phyloP scores from a whole-genome alignment of 2,329 filamentous ascomycete species.

The Phaeosphaeria sp. region DNA sequence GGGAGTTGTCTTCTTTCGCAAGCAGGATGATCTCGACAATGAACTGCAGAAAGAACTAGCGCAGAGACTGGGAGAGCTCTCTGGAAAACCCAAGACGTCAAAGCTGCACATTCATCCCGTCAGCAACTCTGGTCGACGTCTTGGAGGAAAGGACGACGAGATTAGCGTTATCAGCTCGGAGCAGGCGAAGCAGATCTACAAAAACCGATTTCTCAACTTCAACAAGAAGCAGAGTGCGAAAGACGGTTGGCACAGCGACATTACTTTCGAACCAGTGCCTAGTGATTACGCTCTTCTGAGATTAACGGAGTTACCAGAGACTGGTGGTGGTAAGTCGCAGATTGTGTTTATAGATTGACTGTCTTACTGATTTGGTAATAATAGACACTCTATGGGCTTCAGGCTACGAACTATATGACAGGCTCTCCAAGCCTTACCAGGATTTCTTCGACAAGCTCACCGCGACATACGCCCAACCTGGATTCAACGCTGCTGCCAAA shows the following conservation, averaged over 20 bases:
- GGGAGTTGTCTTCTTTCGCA: conserved; percentile 63
- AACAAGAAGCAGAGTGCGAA: conserved; percentile 55
- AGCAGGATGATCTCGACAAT: conserved; percentile 58
- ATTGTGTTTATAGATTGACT: background rate
- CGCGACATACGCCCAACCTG: conserved; percentile 56
- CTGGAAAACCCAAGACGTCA: conserved; percentile 63
- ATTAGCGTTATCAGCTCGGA: conserved; percentile 50
- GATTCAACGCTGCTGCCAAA: conserved; percentile 47
- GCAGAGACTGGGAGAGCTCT: conserved; percentile 63
- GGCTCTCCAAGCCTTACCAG: conserved; percentile 56
- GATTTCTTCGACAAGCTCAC: conserved; percentile 57
- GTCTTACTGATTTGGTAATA: background rate
- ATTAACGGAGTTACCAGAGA: conserved; percentile 43
- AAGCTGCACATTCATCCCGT: conserved; percentile 68
- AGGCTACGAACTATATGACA: conserved; percentile 56
- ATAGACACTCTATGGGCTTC: conserved; percentile 45
- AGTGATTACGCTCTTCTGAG: conserved; percentile 48
- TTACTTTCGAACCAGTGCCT: conserved; percentile 49
- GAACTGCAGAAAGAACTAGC: conserved; percentile 62
- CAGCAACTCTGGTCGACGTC: conserved; percentile 51
- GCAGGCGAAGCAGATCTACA: conserved; percentile 42
- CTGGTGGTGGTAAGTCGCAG: conserved; percentile 52
- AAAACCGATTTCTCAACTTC: conserved; percentile 27
- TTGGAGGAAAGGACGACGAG: conserved; percentile 48
- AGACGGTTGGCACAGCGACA: conserved; percentile 60